Evolutionary conservation across 768 basidiomycete genomes (phyloP).

Genomic region (Hypholoma sublateritium): DNA sequence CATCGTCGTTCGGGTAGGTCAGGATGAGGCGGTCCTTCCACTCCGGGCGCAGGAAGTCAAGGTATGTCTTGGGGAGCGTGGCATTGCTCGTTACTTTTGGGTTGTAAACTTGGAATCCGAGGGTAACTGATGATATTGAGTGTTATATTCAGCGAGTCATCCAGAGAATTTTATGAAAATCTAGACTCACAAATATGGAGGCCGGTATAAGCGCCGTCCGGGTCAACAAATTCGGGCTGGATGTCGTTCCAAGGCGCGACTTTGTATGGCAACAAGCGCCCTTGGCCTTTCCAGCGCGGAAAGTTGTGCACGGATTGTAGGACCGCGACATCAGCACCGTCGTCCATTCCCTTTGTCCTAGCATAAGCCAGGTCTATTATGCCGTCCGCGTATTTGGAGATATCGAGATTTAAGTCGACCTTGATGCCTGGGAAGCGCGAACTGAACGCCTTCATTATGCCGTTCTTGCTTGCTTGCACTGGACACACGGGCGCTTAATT

Average conservation of each 20-base stretch:
- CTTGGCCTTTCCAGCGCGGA: not conserved
- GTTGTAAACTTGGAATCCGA: conserved; percentile 14
- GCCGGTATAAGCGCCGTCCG: not conserved
- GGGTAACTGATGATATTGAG: not conserved
- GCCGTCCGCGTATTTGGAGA: not conserved
- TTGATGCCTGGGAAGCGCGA: not conserved
- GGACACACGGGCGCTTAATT: not conserved
- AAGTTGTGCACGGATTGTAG: not conserved
- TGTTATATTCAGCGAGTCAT: not conserved
- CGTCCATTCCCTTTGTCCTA: not conserved
- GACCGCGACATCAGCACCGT: not conserved
- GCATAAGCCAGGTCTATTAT: not conserved
- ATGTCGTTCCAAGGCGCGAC: not conserved
- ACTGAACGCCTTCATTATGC: not conserved
- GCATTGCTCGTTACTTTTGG: conserved; percentile 5
- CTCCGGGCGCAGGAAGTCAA: conserved; percentile 15
- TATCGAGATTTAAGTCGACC: not conserved
- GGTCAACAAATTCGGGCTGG: not conserved
- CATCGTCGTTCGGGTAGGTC: conserved; percentile 28
- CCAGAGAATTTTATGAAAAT: not conserved
- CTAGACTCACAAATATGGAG: not conserved
- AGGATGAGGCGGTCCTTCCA: conserved; percentile 17
- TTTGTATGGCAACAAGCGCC: not conserved
- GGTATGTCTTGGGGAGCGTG: conserved; percentile 10
- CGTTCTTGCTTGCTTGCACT: not conserved